Evolutionary conservation across 1,284 basidiomycete species (phyloP).

Genomic region (Retiboletus flavoniger): DNA sequence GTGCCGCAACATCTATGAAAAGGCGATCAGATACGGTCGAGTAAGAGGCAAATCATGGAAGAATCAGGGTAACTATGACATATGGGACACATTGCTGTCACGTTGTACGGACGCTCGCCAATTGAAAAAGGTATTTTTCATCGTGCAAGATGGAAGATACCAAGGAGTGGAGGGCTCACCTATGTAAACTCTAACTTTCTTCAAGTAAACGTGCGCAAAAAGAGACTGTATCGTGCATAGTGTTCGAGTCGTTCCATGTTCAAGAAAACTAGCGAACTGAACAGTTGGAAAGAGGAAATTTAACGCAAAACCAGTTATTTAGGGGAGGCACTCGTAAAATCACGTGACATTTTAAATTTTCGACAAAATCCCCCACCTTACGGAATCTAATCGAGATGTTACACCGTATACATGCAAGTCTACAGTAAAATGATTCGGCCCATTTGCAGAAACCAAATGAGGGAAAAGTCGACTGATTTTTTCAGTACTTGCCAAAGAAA

Average conservation of each 20-base stretch:
- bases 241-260: not conserved
- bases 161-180: constrained; percentile 8
- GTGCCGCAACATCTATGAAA: constrained; percentile 2
- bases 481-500: not conserved
- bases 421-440: not conserved
- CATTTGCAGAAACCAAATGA: too few relatives aligned
- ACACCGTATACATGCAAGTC: not conserved
- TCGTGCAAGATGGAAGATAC: constrained; percentile 33
- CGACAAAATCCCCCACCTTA: too few relatives aligned
- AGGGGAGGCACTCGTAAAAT: constrained; percentile 7
- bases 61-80: constrained; percentile 91
- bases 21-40: constrained; percentile 9
- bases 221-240: too few relatives aligned
- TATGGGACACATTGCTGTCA: constrained; percentile 47
- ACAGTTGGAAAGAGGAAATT: not conserved
- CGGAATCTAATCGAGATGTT: too few relatives aligned
- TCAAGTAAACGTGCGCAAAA: too few relatives aligned
- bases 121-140: constrained; percentile 47
- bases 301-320: not conserved
- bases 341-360: not conserved
- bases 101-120: constrained; percentile 43
- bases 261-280: not conserved
- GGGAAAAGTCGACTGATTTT: too few relatives aligned
- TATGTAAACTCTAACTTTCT: not conserved
- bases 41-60: constrained; percentile 30